A percentile compares a stretch with the other conserved stretches of the same genome.
Evolutionary conservation across 2,329 filamentous ascomycete genomes (phyloP).

Genomic region (Raffaelea deltoideospora): DNA sequence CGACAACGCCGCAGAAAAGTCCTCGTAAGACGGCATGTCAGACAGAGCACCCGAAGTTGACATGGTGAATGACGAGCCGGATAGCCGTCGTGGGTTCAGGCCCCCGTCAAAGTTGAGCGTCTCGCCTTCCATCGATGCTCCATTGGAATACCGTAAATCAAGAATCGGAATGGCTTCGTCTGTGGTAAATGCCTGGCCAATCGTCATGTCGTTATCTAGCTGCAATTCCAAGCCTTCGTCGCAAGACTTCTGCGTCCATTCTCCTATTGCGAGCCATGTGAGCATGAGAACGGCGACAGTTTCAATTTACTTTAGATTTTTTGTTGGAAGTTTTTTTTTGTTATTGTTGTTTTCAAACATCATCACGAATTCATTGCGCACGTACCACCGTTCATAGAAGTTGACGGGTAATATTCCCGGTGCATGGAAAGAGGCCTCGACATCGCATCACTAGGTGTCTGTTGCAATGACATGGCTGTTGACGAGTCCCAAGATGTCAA

Average conservation of each 20-base stretch:
- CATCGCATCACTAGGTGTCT: slow-evolving; percentile 34
- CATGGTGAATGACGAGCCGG: slow-evolving; percentile 59
- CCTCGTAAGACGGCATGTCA: slow-evolving; percentile 57
- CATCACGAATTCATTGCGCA: slow-evolving; percentile 5
- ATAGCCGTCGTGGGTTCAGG: slow-evolving; percentile 47
- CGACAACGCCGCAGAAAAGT: slow-evolving; percentile 50
- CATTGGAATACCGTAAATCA: slow-evolving; percentile 37
- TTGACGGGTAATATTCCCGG: slow-evolving; percentile 39
- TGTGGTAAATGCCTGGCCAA: slow-evolving; percentile 46
- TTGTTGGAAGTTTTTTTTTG: neutral
- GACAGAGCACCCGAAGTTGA: slow-evolving; percentile 50
- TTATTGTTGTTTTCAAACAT: neutral
- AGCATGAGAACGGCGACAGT: neutral
- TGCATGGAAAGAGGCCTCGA: slow-evolving; percentile 41
- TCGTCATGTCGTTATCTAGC: slow-evolving; percentile 24
- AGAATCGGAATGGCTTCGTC: slow-evolving; percentile 49
- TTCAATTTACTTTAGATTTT: neutral
- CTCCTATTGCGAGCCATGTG: slow-evolving; percentile 17
- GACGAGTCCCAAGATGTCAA: slow-evolving; percentile 43
- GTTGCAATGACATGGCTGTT: slow-evolving; percentile 33
- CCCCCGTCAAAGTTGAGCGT: slow-evolving; percentile 32
- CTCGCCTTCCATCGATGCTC: slow-evolving; percentile 33
- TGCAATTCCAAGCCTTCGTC: slow-evolving; percentile 42
- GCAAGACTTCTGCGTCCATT: slow-evolving; percentile 39
- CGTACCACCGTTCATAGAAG: slow-evolving; percentile 34